Evolutionary conservation across 2,329 filamentous ascomycete genomes (phyloP), one percentile per base, ranked within the genome.

Genomic region (Ophiocordyceps camponoti-leonardi): DNA sequence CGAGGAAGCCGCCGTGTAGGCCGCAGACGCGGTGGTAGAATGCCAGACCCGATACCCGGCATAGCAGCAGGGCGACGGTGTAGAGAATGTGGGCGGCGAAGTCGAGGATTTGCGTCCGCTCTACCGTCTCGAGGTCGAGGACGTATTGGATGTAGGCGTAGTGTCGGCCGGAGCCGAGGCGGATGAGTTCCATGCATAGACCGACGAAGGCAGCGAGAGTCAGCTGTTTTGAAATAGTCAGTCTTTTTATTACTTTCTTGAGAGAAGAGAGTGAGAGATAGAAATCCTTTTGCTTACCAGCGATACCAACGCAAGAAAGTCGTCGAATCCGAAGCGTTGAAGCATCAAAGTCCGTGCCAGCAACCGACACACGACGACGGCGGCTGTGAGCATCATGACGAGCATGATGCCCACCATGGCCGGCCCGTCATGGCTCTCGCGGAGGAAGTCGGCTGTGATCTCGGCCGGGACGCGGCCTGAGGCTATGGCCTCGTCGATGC

Each of bases 1-100:
- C 45, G 5, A 54, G 53, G 7, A 69, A 61, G 26, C 56, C 51
- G 40, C 54, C 44, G 52, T 67, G 58, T 20, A 64, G 53, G 6
- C 56, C 58, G 49, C 65, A 66, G 3, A 74, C 57, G 3, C 69
- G 66, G 44, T 62, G 59, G 53, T 73, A 74, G 46, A 74, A 71
- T 0, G 70, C 68, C 5, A 74, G 57, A 48, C 71, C 71, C 0
- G 71, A 73, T 1, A 72, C 53, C 13, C 71, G 67, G 47, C 71
- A 72, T 12, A 69, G 51, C 23, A 72, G 59, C 2, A 74, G 60
- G 2, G 71, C 62, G 0, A 65, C 65, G 1, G 69, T 71, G 52
- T 74, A 74, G 47, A 74, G 53, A 20, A 74, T 62, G 52, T 74
- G 71, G 16, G 70, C 68, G 33, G 56, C 54, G 43, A 71, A 72